These are phyloP conservation scores for Retiboletus flavoniger DNA, from an alignment of 1,284 basidiomycete genomes.

Conservation along the genomic window DNA sequence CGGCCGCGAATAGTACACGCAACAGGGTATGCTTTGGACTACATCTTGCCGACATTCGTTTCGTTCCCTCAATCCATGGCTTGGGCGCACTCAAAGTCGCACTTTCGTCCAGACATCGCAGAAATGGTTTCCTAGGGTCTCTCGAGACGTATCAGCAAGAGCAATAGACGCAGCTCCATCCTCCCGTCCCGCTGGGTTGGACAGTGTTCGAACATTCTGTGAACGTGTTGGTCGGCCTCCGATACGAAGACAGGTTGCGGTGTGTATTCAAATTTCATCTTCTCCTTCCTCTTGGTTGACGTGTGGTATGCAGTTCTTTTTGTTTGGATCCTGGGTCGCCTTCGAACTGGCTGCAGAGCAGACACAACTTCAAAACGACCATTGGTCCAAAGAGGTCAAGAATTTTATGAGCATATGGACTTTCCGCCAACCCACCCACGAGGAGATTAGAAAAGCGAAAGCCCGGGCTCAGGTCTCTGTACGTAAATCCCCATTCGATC, in stretches of 20 bases:
- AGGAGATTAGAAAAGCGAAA: constrained; percentile 49
- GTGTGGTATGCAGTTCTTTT: constrained; percentile 32
- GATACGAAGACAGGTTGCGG: constrained; percentile 41
- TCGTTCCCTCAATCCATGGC: constrained; percentile 17
- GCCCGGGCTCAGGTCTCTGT: constrained; percentile 47
- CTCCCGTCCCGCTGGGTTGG: constrained; percentile 17
- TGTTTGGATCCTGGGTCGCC: constrained; percentile 36
- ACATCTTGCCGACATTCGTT: constrained; percentile 20
- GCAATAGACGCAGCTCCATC: constrained; percentile 11
- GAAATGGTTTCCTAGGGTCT: constrained; percentile 23
- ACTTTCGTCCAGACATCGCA: constrained; percentile 22
- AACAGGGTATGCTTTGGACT: constrained; percentile 26
- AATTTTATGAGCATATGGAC: constrained; percentile 29
- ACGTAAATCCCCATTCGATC: constrained; percentile 31
- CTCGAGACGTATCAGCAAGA: constrained; percentile 14
- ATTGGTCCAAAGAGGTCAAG: constrained; percentile 34
- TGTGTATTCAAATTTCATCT: constrained; percentile 22
- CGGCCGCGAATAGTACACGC: not conserved
- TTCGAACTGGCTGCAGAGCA: constrained; percentile 36
- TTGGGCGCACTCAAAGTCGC: constrained; percentile 17
- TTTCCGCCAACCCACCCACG: constrained; percentile 31
- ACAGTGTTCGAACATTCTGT: constrained; percentile 34
- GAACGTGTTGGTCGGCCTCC: constrained; percentile 38
- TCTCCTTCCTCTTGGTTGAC: not conserved
- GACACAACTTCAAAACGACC: constrained; percentile 41